These are phyloP conservation scores for Plasmodium knowlesi DNA, from an alignment of 169 alveolate genomes.

Conservation along the genomic window DNA sequence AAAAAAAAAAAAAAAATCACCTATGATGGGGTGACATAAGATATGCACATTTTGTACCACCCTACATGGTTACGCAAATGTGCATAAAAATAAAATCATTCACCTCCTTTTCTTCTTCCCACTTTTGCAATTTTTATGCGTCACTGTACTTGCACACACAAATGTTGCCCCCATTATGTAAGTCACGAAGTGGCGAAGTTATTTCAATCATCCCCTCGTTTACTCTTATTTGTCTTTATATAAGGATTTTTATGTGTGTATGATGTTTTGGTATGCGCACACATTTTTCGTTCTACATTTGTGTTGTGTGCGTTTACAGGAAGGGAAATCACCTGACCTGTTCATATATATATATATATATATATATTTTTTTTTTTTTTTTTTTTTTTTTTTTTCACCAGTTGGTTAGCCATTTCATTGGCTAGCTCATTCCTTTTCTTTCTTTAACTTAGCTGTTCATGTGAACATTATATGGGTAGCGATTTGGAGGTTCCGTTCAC, in stretches of 20 bases:
- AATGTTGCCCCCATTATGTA: not conserved
- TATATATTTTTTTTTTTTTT: not conserved
- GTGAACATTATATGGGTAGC: not conserved
- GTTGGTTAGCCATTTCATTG: not conserved
- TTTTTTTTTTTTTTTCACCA: not conserved
- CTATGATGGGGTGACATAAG: not conserved
- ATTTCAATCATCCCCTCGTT: not conserved
- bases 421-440: not conserved
- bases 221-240: not conserved
- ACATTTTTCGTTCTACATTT: not conserved
- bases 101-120: not conserved
- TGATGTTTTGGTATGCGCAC: not conserved
- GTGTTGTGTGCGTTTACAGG: not conserved
- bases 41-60: not conserved
- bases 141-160: not conserved
- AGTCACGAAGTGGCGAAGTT: not conserved
- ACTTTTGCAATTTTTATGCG: not conserved
- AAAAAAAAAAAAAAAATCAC: constrained; percentile 1
- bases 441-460: not conserved
- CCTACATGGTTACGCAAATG: not conserved
- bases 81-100: not conserved
- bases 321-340: not conserved
- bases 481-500: not conserved
- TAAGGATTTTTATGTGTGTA: not conserved
- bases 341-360: too few relatives aligned